Conservation (phyloP, 148 eudicot species). For the Heliosperma pusillum region DNA sequence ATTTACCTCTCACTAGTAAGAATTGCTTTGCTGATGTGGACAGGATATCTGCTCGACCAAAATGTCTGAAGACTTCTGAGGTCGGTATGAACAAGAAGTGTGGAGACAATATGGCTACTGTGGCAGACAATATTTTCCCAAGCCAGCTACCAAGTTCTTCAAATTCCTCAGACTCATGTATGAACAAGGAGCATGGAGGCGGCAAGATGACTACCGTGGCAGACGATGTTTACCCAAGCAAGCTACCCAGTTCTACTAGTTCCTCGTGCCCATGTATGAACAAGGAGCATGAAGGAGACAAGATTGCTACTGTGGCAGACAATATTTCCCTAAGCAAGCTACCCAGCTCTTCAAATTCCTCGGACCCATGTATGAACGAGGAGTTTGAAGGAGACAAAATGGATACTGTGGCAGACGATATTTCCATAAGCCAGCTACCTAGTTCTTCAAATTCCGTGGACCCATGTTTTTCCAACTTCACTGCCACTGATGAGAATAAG, state of each 20-base stretch:
- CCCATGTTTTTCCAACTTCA: not conserved
- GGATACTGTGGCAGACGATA: slow-evolving; percentile 1
- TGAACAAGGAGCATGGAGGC: slow-evolving; percentile 8
- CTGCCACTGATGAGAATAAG: not conserved
- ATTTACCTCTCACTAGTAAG: slow-evolving; percentile 8
- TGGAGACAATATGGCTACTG: slow-evolving; percentile 2
- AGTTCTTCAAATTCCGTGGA: slow-evolving; percentile 14
- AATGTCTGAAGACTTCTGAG: slow-evolving; percentile 28
- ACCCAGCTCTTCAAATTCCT: slow-evolving; percentile 16
- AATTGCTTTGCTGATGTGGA: not conserved
- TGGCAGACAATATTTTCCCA: slow-evolving; percentile 6
- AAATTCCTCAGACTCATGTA: not conserved
- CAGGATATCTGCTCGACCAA: slow-evolving; percentile 35
- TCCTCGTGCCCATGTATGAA: not conserved
- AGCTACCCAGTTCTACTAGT: slow-evolving; percentile 12
- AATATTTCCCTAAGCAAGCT: not conserved
- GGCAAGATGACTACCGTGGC: slow-evolving; percentile 6
- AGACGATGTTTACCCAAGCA: not conserved
- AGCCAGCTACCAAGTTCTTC: slow-evolving; percentile 12
- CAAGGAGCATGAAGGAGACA: slow-evolving; percentile 16
- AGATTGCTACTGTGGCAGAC: not conserved
- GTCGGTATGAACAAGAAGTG: slow-evolving; percentile 10
- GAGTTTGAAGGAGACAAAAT: slow-evolving; percentile 16
- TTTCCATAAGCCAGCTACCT: not conserved
- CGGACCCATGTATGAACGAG: not conserved